Conservation (phyloP, 2,329 filamentous ascomycete genomes). For the Cryphonectria parasitica region DNA sequence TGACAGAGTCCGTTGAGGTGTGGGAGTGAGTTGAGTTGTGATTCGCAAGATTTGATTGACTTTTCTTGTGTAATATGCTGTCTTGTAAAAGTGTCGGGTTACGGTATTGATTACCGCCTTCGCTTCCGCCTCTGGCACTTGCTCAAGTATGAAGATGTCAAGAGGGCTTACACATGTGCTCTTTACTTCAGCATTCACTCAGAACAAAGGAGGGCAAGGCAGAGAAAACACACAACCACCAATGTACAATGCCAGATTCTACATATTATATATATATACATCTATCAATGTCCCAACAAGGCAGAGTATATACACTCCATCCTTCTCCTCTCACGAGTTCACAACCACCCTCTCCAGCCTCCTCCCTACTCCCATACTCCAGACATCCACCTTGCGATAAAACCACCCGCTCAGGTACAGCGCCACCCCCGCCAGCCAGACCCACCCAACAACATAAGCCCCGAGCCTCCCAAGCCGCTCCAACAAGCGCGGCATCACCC, state of each 20-base stretch:
- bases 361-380: slow-evolving; percentile 44
- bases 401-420: slow-evolving; percentile 43
- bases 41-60: too few relatives aligned
- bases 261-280: not conserved
- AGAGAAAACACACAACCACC: not conserved
- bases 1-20: not conserved
- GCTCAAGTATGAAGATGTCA: too few relatives aligned
- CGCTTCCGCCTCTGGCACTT: too few relatives aligned
- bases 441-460: slow-evolving; percentile 41
- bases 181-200: not conserved
- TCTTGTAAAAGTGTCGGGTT: too few relatives aligned
- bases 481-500: slow-evolving; percentile 45
- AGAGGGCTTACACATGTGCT: too few relatives aligned
- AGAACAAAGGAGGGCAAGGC: not conserved
- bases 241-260: not conserved
- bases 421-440: slow-evolving; percentile 37
- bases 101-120: too few relatives aligned
- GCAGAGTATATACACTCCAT: not conserved
- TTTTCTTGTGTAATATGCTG: too few relatives aligned
- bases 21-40: too few relatives aligned
- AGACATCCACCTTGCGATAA: slow-evolving; percentile 42
- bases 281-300: not conserved
- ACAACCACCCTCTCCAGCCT: slow-evolving; percentile 41
- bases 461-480: slow-evolving; percentile 39
- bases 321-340: slow-evolving; percentile 17